Evolutionary conservation across 768 basidiomycete species (phyloP), one percentile per base, ranked within the genome.

Genomic region (Macrolepiota albuminosa): DNA sequence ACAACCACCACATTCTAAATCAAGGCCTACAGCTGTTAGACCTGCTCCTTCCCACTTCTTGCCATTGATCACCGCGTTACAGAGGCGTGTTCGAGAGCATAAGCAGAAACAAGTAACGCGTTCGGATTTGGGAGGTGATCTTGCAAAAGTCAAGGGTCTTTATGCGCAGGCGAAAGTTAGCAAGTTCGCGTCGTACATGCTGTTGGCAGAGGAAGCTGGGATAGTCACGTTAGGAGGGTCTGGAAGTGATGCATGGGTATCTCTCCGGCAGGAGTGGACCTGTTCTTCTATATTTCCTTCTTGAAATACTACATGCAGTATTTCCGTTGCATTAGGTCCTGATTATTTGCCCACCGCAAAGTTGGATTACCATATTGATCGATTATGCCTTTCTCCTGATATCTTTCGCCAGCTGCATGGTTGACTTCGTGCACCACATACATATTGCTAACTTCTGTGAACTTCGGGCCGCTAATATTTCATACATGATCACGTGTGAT

Each of bases 161-260:
- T 71, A 71, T 61, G 48, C 51, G 16, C 62, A 57, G 24, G 69
- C 68, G 14, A 64, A 62, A 14, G 66, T 68, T 13, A 54, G 60
- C 18, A 67, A 56, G 16, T 72, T 72, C 45, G 56, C 62, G 6
- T 57, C 64, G 21, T 72, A 67, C 36, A 62, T 69, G 6, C 29
- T 60, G n/a, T 49, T 67, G 56, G 71, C 71, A 10, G 63, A 59
- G 42, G 59, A 63, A 10, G 65, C 63, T 18, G 67, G 64, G n/a
- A 60, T 72, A 37, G 62, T 71, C 24, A 57, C 56, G 10, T 55
- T 61, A 26, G 67, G 69, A 16, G 69, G 68, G n/a, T 36, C 29
- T 4, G 65, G 63, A 39, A 61, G 57, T 40, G 48, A 62, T 29
- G 54, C 63, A 16, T 70, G 71, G 70, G 65, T 72, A 26, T 45